Evolutionary conservation across 257 asterid genomes (phyloP).

Genomic region (Salvia rosmarinus): DNA sequence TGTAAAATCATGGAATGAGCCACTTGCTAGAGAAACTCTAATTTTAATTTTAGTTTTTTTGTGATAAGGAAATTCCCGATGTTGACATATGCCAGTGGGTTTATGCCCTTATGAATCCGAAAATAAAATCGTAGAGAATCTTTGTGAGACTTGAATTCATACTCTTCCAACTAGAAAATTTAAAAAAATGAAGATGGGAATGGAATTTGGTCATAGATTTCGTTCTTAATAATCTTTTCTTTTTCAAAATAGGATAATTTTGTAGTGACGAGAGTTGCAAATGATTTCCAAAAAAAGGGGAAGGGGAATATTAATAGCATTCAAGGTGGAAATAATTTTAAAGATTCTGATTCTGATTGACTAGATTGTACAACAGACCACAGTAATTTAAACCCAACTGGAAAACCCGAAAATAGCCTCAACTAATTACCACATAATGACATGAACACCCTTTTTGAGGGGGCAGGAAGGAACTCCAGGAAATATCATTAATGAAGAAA

Average conservation of each 20-base stretch:
- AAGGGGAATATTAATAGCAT: slow-evolving; percentile 42
- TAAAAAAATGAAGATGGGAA: not conserved
- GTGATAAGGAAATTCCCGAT: too few species aligned
- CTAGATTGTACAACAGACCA: not conserved
- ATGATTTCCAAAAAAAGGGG: slow-evolving; percentile 36
- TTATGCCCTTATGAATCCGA: too few species aligned
- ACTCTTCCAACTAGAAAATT: too few species aligned
- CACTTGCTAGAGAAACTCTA: too few species aligned
- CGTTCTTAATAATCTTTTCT: not conserved
- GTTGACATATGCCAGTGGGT: not conserved
- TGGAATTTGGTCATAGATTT: not conserved
- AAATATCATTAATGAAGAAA: slow-evolving; percentile 22
- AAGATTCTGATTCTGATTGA: slow-evolving; percentile 45
- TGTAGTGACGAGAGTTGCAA: not conserved
- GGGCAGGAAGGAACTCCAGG: slow-evolving; percentile 13
- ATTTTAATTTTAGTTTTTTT: too few species aligned
- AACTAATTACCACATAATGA: not conserved
- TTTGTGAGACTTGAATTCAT: too few species aligned
- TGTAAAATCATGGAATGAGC: too few species aligned
- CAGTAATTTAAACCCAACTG: not conserved
- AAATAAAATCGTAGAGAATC: too few species aligned
- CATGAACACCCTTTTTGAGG: not conserved
- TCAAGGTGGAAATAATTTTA: slow-evolving; percentile 42
- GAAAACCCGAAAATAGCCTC: slow-evolving; percentile 28
- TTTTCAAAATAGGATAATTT: slow-evolving; percentile 15